Evolutionary conservation across 257 asterid genomes (phyloP).

Genomic region (Lithospermum erythrorhizon): DNA sequence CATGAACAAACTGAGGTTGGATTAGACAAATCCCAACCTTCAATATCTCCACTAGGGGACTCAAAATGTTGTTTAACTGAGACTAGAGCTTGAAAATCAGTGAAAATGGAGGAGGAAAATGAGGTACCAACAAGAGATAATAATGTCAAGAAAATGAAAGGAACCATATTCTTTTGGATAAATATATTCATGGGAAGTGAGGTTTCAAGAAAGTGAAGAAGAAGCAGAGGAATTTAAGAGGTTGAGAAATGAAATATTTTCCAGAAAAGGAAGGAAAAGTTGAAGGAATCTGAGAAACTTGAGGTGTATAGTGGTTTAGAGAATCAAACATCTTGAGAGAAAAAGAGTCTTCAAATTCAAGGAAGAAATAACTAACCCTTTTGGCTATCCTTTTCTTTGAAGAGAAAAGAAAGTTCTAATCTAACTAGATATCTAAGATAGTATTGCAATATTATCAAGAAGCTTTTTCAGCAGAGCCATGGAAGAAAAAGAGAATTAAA

Average conservation of each 20-base stretch:
- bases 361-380: conserved; percentile 62
- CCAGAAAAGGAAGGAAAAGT: conserved; percentile 34
- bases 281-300: conserved; percentile 47
- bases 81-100: conserved; percentile 54
- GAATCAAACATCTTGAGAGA: conserved; percentile 56
- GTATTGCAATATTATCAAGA: conserved; percentile 10
- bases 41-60: conserved; percentile 22
- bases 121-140: conserved; percentile 26
- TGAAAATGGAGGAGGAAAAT: conserved; percentile 38
- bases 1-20: conserved; percentile 61
- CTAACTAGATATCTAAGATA: neutral
- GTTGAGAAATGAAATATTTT: conserved; percentile 23
- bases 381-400: conserved; percentile 22
- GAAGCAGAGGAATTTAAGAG: conserved; percentile 31
- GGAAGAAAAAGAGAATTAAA: conserved; percentile 1
- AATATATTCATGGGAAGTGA: conserved; percentile 28
- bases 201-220: conserved; percentile 39
- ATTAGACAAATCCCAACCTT: conserved; percentile 51
- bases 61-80: conserved; percentile 46
- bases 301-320: conserved; percentile 25
- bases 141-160: conserved; percentile 31
- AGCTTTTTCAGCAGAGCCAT: conserved; percentile 12
- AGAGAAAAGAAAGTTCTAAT: conserved; percentile 25
- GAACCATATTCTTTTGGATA: conserved; percentile 36
- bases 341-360: conserved; percentile 55